Evolutionary conservation across 176 grass and related monocot species (phyloP).

Genomic region (Urochloa ruziziensis): DNA sequence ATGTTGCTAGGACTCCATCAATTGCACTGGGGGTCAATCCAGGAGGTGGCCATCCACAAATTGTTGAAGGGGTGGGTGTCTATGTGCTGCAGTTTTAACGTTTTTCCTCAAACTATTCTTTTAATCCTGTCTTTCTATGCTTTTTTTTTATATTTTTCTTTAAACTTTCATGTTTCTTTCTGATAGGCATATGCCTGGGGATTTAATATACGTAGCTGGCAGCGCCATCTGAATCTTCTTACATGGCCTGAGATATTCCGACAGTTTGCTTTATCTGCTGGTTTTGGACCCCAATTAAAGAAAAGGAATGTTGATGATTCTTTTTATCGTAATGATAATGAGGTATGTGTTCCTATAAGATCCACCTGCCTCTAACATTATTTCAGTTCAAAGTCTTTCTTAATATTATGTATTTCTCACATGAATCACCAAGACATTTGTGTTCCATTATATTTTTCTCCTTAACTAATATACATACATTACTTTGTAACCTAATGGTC

Average conservation of each 20-base stretch:
- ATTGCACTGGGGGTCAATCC: slow-evolving; percentile 69
- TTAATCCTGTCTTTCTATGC: background rate
- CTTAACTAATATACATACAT: background rate
- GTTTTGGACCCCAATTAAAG: slow-evolving; percentile 89
- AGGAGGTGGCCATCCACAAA: slow-evolving; percentile 79
- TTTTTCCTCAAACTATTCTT: slow-evolving; percentile 12
- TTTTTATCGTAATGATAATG: slow-evolving; percentile 83
- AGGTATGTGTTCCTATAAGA: slow-evolving; percentile 48
- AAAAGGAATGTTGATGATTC: slow-evolving; percentile 63
- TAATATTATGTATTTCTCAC: background rate
- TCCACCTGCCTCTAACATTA: background rate
- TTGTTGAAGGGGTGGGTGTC: slow-evolving; percentile 80
- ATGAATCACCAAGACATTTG: background rate
- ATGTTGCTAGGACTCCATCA: slow-evolving; percentile 67
- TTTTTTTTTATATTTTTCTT: slow-evolving; percentile 9
- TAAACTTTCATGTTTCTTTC: slow-evolving; percentile 18
- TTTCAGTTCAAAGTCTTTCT: slow-evolving; percentile 8
- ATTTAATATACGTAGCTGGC: slow-evolving; percentile 92
- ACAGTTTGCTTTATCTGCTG: slow-evolving; percentile 94
- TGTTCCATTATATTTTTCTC: background rate
- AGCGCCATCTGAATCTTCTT: slow-evolving; percentile 83
- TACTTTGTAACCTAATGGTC: background rate
- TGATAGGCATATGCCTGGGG: slow-evolving; percentile 93
- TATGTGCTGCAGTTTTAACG: background rate
- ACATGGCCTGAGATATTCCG: slow-evolving; percentile 97